phyloP scores from a whole-genome alignment of 192 early-diverging fungal species.

The Paraglomus occultum region DNA sequence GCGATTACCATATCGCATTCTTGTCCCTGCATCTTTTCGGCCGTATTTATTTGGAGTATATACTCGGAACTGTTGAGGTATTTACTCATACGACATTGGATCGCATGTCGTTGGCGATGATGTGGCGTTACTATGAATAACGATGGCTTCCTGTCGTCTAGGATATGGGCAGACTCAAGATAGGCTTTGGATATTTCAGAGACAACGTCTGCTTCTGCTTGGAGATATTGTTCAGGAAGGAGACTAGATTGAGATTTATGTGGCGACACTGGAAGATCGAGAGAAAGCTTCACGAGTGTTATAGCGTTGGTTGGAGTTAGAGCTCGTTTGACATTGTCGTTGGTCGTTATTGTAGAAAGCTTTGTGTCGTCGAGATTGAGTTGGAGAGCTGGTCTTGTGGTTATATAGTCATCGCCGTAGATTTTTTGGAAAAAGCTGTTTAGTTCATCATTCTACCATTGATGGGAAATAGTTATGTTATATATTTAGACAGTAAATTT shows the following conservation, averaged over 20 bases:
- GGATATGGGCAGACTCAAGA: conserved; percentile 23
- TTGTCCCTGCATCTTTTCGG: conserved; percentile 56
- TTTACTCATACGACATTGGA: conserved; percentile 19
- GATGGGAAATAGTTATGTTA: not conserved
- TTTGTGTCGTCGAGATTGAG: conserved; percentile 2
- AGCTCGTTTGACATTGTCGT: conserved; percentile 32
- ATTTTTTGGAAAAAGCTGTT: conserved; percentile 48
- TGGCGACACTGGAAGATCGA: not conserved
- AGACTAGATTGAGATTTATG: not conserved
- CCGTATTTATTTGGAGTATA: conserved; percentile 44
- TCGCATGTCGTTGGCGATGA: conserved; percentile 45
- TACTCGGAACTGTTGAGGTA: conserved; percentile 21
- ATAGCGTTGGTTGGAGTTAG: conserved; percentile 39
- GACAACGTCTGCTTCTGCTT: conserved; percentile 40
- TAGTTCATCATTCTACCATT: conserved; percentile 45
- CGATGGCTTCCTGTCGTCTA: conserved; percentile 24
- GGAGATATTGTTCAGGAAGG: conserved; percentile 19
- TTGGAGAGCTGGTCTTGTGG: conserved; percentile 24
- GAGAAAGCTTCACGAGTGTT: conserved; percentile 39
- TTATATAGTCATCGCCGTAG: conserved; percentile 42
- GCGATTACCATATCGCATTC: conserved; percentile 60
- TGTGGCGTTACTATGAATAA: conserved; percentile 48
- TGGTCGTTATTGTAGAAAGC: conserved; percentile 17
- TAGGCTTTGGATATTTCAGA: conserved; percentile 39
- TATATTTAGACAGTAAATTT: not conserved